A percentile compares a stretch with the other conserved stretches of the same genome.
Conservation (phyloP, 495 filamentous ascomycete genomes). For the Xylaria palmicola region DNA sequence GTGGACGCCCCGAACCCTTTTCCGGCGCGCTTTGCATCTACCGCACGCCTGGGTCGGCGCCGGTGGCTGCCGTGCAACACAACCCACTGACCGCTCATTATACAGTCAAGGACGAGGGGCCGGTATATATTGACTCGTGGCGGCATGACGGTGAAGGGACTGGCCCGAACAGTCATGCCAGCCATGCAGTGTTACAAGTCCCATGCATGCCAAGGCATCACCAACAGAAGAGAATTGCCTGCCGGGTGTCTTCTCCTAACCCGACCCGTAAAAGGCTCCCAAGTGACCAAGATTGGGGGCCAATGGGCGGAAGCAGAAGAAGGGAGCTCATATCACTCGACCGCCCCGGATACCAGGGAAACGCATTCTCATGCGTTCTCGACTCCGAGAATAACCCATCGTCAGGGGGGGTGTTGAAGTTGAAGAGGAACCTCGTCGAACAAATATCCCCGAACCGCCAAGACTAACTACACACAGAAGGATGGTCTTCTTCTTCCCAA, state of each 20-base stretch:
- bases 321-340: too few relatives aligned
- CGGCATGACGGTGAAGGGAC: neutral
- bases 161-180: neutral
- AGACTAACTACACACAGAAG: neutral
- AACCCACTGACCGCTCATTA: neutral
- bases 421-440: neutral
- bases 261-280: too few relatives aligned
- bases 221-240: neutral
- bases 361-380: too few relatives aligned
- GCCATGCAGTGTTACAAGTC: neutral
- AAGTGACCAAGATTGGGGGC: too few relatives aligned
- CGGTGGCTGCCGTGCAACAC: neutral
- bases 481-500: neutral
- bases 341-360: too few relatives aligned
- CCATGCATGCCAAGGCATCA: neutral
- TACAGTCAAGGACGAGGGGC: neutral
- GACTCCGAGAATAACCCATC: neutral
- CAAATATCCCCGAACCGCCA: neutral
- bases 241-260: too few relatives aligned
- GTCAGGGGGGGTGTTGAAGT: neutral
- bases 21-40: too few relatives aligned
- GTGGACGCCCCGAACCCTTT: neutral
- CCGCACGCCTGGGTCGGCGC: too few relatives aligned
- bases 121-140: neutral
- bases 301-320: too few relatives aligned